A percentile compares a stretch with the other conserved stretches of the same genome.
phyloP scores from a whole-genome alignment of 2,329 filamentous ascomycete genomes.

The Aspergillus felis region DNA sequence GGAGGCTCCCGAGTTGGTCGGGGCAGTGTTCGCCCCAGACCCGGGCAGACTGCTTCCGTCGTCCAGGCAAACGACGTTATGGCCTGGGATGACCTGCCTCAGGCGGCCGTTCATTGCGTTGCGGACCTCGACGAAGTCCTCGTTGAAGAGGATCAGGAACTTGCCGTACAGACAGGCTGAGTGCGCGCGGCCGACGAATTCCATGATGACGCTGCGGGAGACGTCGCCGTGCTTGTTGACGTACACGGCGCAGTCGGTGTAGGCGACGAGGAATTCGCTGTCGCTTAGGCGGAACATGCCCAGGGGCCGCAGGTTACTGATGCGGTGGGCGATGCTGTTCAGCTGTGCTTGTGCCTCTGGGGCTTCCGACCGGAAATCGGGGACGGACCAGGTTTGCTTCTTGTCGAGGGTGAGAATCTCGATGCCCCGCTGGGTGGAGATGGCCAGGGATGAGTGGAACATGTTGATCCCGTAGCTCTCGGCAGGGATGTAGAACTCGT shows the following conservation, averaged over 20 bases:
- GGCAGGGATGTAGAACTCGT: slow-evolving; percentile 96
- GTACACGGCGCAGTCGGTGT: slow-evolving; percentile 95
- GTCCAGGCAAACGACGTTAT: slow-evolving; percentile 86
- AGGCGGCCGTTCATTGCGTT: slow-evolving; percentile 94
- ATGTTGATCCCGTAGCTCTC: slow-evolving; percentile 95
- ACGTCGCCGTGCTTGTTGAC: slow-evolving; percentile 98
- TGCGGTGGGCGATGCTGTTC: slow-evolving; percentile 76
- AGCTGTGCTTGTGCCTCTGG: slow-evolving; percentile 59
- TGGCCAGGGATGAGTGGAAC: slow-evolving; percentile 90
- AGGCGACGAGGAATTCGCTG: slow-evolving; percentile 87
- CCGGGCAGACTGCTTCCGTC: slow-evolving; percentile 55
- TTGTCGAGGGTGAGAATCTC: slow-evolving; percentile 96
- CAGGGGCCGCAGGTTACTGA: slow-evolving; percentile 77
- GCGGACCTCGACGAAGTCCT: slow-evolving; percentile 93
- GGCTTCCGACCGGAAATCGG: slow-evolving; percentile 66
- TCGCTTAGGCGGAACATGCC: slow-evolving; percentile 96
- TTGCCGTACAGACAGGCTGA: slow-evolving; percentile 85
- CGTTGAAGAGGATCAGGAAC: slow-evolving; percentile 89
- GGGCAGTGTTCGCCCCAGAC: slow-evolving; percentile 40
- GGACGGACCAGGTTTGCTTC: slow-evolving; percentile 91
- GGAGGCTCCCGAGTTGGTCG: slow-evolving; percentile 33
- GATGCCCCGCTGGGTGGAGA: slow-evolving; percentile 86
- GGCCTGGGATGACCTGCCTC: slow-evolving; percentile 87
- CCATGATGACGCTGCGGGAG: slow-evolving; percentile 90
- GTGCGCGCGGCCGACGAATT: slow-evolving; percentile 92